A percentile compares a stretch with the other conserved stretches of the same genome.
These are phyloP conservation scores for Lentinula sp. DNA, from an alignment of 768 basidiomycete genomes.

Conservation along the genomic window DNA sequence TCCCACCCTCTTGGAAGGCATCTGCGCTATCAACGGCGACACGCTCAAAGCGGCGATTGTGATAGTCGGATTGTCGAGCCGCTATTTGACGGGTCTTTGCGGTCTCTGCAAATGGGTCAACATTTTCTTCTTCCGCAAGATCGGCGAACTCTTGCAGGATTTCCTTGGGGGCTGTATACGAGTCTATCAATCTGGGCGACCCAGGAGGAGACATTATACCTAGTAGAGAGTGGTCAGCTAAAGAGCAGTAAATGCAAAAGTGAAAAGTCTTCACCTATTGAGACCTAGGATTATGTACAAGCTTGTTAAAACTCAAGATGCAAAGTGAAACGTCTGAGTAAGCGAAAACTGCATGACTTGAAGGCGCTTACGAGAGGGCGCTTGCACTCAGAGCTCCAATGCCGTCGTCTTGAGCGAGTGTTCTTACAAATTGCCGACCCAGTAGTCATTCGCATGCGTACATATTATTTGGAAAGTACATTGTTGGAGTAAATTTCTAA, in stretches of 20 bases:
- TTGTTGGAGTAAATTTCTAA: too few species aligned
- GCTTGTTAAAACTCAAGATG: neutral
- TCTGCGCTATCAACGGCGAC: constrained; percentile 77
- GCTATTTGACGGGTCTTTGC: constrained; percentile 92
- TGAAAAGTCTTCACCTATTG: neutral
- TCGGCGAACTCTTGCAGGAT: constrained; percentile 91
- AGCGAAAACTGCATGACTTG: neutral
- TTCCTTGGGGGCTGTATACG: constrained; percentile 90
- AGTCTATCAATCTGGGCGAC: constrained; percentile 77
- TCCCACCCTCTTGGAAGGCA: constrained; percentile 65
- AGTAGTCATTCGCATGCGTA: too few species aligned
- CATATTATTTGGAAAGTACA: too few species aligned
- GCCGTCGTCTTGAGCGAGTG: too few species aligned
- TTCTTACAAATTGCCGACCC: too few species aligned
- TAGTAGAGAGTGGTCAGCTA: constrained; percentile 6
- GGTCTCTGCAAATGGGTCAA: constrained; percentile 90
- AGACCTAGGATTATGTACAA: neutral
- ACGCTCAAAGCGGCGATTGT: constrained; percentile 84
- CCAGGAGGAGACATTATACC: constrained; percentile 53
- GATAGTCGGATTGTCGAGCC: constrained; percentile 90
- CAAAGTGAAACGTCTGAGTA: neutral
- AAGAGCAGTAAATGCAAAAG: neutral
- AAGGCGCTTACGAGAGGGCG: too few species aligned
- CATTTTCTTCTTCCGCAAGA: constrained; percentile 88
- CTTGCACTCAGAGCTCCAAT: too few species aligned